phyloP scores from a whole-genome alignment of 148 eudicot genomes.

The Heliosperma pusillum region DNA sequence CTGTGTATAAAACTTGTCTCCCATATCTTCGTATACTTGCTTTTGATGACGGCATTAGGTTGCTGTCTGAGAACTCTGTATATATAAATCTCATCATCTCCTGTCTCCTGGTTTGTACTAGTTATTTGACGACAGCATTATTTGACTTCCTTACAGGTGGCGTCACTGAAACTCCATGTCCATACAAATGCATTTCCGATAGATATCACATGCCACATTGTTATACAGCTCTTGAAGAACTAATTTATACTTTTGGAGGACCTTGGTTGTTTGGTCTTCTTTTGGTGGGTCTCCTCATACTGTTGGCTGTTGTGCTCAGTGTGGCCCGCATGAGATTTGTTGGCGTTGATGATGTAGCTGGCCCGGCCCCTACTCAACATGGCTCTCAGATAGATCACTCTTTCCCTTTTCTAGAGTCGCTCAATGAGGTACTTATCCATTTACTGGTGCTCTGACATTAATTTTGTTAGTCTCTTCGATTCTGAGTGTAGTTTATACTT shows the following conservation, averaged over 20 bases:
- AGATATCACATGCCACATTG: slow-evolving; percentile 93
- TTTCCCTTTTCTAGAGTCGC: slow-evolving; percentile 93
- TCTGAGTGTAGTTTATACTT: not conserved
- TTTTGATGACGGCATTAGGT: slow-evolving; percentile 40
- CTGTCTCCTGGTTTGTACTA: not conserved
- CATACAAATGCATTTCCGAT: slow-evolving; percentile 77
- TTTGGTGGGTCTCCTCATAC: slow-evolving; percentile 71
- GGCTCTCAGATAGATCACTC: slow-evolving; percentile 97
- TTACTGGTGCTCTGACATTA: slow-evolving; percentile 6
- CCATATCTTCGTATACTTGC: not conserved
- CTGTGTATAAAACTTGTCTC: not conserved
- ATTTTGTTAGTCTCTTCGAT: not conserved
- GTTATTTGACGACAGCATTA: slow-evolving; percentile 5
- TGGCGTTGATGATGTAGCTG: slow-evolving; percentile 75
- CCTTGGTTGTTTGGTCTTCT: slow-evolving; percentile 92
- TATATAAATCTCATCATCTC: no score
- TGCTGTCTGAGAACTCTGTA: slow-evolving; percentile 24
- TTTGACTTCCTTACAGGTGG: slow-evolving; percentile 55
- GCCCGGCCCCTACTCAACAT: slow-evolving; percentile 82
- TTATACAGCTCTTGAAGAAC: slow-evolving; percentile 91
- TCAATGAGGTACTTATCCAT: slow-evolving; percentile 66
- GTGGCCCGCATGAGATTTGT: slow-evolving; percentile 96
- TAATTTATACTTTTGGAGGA: slow-evolving; percentile 93
- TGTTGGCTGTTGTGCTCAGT: slow-evolving; percentile 87
- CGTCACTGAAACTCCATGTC: slow-evolving; percentile 83